Evolutionary conservation across 1,139 yeast species (phyloP).

Genomic region (Meyerozyma smithsonii): DNA sequence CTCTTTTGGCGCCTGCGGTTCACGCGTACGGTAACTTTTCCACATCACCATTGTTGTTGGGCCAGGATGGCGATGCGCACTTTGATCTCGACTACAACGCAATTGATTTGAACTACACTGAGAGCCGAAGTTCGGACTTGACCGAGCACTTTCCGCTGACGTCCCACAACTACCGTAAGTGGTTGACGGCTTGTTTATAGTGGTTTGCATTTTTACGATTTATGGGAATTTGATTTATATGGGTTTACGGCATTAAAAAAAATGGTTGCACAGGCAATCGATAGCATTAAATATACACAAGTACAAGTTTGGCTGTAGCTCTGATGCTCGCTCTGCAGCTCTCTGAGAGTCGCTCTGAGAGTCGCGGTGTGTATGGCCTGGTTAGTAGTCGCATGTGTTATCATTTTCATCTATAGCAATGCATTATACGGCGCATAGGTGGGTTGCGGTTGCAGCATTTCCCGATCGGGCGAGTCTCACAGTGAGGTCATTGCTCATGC

Average conservation of each 20-base stretch:
- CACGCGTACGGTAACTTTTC: constrained; percentile 19
- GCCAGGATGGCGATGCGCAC: background rate
- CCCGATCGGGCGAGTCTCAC: too few species aligned
- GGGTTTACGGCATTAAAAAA: constrained; percentile 2
- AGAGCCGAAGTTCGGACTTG: constrained; percentile 18
- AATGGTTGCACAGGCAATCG: constrained; percentile 1
- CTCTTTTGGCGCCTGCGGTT: constrained; percentile 33
- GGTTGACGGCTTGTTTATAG: constrained; percentile 35
- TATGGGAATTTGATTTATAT: constrained; percentile 4
- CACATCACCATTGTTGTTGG: background rate
- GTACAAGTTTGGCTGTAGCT: background rate
- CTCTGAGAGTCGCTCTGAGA: too few species aligned
- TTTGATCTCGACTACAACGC: constrained; percentile 11
- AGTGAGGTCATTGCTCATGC: too few species aligned
- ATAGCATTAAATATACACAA: background rate
- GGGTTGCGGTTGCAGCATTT: too few species aligned
- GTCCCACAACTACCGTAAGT: constrained; percentile 40
- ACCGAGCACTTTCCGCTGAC: constrained; percentile 25
- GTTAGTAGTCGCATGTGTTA: too few species aligned
- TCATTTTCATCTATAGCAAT: too few species aligned
- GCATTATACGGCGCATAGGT: too few species aligned
- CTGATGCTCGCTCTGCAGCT: too few species aligned
- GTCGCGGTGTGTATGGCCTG: too few species aligned
- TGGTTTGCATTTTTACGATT: constrained; percentile 4
- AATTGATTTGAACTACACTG: constrained; percentile 26